Percentiles rank a stretch among this genome's conserved stretches.
Conservation (phyloP, 2,329 filamentous ascomycete genomes). For the Verticillium zaregamsianum region DNA sequence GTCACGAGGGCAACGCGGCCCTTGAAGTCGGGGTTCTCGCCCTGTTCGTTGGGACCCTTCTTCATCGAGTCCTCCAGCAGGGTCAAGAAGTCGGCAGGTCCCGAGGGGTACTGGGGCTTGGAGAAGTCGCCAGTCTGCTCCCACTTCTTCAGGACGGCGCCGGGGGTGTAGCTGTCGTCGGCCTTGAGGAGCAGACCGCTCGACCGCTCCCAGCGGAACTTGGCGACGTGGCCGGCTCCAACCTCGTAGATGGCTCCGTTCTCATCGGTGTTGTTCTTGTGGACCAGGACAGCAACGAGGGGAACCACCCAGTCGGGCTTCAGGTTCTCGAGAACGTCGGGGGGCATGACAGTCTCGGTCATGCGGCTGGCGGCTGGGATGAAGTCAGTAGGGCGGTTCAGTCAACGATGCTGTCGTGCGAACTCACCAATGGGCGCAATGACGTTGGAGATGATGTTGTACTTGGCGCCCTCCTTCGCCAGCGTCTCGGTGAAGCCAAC, state of each 20-base stretch:
- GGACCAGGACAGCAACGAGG: slow-evolving; percentile 80
- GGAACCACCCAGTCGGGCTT: slow-evolving; percentile 96
- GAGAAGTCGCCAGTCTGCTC: slow-evolving; percentile 83
- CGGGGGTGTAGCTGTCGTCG: slow-evolving; percentile 82
- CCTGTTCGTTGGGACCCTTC: slow-evolving; percentile 66
- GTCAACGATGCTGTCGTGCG: not conserved
- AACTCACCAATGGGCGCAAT: slow-evolving; percentile 74
- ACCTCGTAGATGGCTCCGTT: slow-evolving; percentile 90
- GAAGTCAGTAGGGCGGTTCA: slow-evolving; percentile 15
- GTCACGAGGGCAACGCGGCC: slow-evolving; percentile 85
- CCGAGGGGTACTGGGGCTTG: slow-evolving; percentile 74
- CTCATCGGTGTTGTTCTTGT: slow-evolving; percentile 79
- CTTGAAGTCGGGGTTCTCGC: slow-evolving; percentile 73
- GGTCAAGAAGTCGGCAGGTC: slow-evolving; percentile 82
- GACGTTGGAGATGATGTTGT: slow-evolving; percentile 94
- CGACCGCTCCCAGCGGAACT: slow-evolving; percentile 92
- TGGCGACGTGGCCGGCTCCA: slow-evolving; percentile 87
- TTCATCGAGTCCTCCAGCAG: slow-evolving; percentile 82
- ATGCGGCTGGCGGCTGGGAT: slow-evolving; percentile 80
- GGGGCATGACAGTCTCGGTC: slow-evolving; percentile 93
- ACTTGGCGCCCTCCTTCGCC: slow-evolving; percentile 95
- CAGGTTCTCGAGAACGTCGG: slow-evolving; percentile 80
- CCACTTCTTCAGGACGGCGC: slow-evolving; percentile 87
- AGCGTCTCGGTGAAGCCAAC: slow-evolving; percentile 98
- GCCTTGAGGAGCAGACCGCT: slow-evolving; percentile 85